phyloP scores from a whole-genome alignment of 345 rosid species.

The Sisymbrium irio region DNA sequence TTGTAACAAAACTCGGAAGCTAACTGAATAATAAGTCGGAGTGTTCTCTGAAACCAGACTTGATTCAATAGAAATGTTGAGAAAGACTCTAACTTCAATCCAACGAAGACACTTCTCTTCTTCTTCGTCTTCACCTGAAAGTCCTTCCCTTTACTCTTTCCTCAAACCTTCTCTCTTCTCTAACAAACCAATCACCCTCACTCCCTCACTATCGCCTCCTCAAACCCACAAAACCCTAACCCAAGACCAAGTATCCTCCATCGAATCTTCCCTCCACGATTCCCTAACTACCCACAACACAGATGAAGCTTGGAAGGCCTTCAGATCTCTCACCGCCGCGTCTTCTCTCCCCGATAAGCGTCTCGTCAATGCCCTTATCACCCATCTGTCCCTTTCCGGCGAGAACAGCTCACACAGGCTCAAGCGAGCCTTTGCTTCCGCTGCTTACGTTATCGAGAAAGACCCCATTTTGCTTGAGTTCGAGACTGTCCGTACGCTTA shows the following conservation, averaged over 20 bases:
- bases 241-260: conserved; percentile 40
- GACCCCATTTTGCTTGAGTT: conserved; percentile 54
- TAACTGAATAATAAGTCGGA: no score
- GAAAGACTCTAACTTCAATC: conserved; percentile 33
- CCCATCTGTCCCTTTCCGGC: conserved; percentile 42
- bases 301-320: conserved; percentile 81
- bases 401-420: conserved; percentile 50
- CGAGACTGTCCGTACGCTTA: conserved; percentile 46
- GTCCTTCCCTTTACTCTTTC: conserved; percentile 65
- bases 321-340: conserved; percentile 56
- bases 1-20: conserved; percentile 14
- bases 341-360: conserved; percentile 55
- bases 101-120: conserved; percentile 32
- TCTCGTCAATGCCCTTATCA: conserved; percentile 68
- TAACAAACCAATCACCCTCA: conserved; percentile 31
- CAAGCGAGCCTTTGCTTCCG: conserved; percentile 90
- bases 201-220: conserved; percentile 19
- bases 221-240: conserved; percentile 43
- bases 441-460: conserved; percentile 67
- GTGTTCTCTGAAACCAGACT: background rate
- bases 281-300: conserved; percentile 53
- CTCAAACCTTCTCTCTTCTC: conserved; percentile 72
- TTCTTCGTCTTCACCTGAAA: conserved; percentile 40
- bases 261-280: conserved; percentile 56
- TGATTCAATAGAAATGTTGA: conserved; percentile 42